phyloP scores from a whole-genome alignment of 2,329 filamentous ascomycete species.

The Pseudogymnoascus sp. region DNA sequence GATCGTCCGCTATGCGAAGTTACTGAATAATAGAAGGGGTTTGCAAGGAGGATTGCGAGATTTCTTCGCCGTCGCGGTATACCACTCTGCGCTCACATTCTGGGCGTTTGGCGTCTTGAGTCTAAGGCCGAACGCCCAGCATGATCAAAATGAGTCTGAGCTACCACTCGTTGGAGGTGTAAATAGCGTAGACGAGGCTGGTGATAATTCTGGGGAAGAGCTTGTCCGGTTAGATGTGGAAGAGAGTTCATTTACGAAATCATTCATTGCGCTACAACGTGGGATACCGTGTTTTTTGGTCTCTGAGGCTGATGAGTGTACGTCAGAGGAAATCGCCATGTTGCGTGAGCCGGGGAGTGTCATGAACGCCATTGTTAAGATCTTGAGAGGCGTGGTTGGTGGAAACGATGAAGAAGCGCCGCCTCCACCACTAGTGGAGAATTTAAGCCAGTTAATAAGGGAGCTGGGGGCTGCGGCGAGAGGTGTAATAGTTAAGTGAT shows the following conservation, averaged over 20 bases:
- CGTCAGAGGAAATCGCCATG: conserved; percentile 20
- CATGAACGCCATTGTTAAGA: conserved; percentile 50
- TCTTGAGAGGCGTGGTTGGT: conserved; percentile 48
- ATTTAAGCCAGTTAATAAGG: conserved; percentile 56
- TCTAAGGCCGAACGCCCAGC: conserved; percentile 33
- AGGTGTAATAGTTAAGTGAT: conserved; percentile 11
- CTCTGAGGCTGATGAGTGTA: conserved; percentile 28
- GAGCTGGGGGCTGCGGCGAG: conserved; percentile 49
- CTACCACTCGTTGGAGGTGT: conserved; percentile 28
- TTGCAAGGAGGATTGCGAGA: conserved; percentile 45
- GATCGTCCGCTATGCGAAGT: conserved; percentile 52
- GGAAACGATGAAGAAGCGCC: conserved; percentile 32
- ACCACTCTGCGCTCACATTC: conserved; percentile 59
- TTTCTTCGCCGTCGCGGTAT: conserved; percentile 61
- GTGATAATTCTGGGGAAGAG: conserved; percentile 21
- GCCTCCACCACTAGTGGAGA: conserved; percentile 58
- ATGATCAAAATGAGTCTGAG: conserved; percentile 15
- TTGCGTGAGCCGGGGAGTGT: conserved; percentile 51
- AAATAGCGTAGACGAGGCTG: conserved; percentile 20
- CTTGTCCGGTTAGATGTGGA: conserved; percentile 49
- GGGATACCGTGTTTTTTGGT: conserved; percentile 43
- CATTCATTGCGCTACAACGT: conserved; percentile 49
- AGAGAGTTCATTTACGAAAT: conserved; percentile 45
- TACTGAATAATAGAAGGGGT: conserved; percentile 35
- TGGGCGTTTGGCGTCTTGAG: conserved; percentile 62